Conservation (phyloP, 345 rosid genomes). For the thale cress (Arabidopsis thaliana) region DNA sequence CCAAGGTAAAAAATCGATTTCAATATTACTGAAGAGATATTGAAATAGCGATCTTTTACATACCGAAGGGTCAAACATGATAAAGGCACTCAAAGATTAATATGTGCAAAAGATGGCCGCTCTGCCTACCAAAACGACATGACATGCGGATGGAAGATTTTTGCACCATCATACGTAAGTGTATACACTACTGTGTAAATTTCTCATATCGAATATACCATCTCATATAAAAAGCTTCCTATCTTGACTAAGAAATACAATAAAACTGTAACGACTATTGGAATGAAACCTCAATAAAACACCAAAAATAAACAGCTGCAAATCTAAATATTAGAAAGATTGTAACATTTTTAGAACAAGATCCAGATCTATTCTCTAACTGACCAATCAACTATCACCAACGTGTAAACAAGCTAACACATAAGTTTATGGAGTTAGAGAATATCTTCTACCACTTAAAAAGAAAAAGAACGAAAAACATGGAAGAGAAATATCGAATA, state of each 20-base stretch:
- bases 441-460: background rate
- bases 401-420: background rate
- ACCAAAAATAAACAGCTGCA: background rate
- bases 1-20: conserved; percentile 38
- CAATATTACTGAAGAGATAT: conserved; percentile 32
- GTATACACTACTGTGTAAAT: background rate
- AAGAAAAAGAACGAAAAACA: background rate
- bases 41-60: conserved; percentile 33
- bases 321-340: background rate
- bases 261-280: background rate
- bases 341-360: background rate
- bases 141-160: conserved; percentile 49
- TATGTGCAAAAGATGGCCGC: conserved; percentile 49
- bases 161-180: conserved; percentile 17
- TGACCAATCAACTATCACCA: background rate
- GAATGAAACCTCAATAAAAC: background rate
- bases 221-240: background rate
- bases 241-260: background rate
- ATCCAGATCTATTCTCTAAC: conserved; percentile 18
- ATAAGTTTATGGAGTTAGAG: background rate
- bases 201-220: background rate
- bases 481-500: background rate
- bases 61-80: conserved; percentile 33
- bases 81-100: conserved; percentile 20
- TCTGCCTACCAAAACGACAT: conserved; percentile 42